Evolutionary conservation across 495 filamentous ascomycete species (phyloP).

Genomic region (Letharia columbiana): DNA sequence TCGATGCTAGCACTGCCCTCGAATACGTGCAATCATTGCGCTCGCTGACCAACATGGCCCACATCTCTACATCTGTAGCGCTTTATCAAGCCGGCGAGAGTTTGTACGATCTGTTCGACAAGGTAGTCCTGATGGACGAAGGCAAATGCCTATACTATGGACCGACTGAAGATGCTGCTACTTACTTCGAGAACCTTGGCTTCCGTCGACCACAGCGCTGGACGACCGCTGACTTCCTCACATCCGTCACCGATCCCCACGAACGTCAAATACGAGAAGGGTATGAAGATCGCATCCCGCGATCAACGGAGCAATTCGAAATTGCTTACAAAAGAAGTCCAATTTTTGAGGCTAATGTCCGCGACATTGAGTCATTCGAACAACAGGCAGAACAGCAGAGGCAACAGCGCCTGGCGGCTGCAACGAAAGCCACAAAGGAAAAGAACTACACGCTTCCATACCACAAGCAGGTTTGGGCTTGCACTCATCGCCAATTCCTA

Average conservation of each 20-base stretch:
- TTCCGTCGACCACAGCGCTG: conserved; percentile 52
- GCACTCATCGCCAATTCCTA: conserved; percentile 57
- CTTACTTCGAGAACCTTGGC: conserved; percentile 57
- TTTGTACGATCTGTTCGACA: conserved; percentile 62
- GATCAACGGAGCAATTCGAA: conserved; percentile 51
- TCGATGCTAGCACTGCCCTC: conserved; percentile 59
- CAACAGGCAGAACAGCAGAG: conserved; percentile 38
- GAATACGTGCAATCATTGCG: conserved; percentile 58
- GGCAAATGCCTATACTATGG: conserved; percentile 60
- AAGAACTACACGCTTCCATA: conserved; percentile 62
- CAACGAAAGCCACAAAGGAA: conserved; percentile 41
- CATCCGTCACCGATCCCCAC: conserved; percentile 54
- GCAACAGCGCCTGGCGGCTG: conserved; percentile 40
- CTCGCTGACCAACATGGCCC: conserved; percentile 52
- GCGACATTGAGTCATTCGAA: conserved; percentile 46
- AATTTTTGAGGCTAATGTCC: conserved; percentile 28
- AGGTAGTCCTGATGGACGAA: conserved; percentile 60
- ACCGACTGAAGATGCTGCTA: conserved; percentile 44
- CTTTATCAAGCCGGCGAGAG: conserved; percentile 67
- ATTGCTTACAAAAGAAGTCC: conserved; percentile 44
- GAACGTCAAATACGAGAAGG: conserved; percentile 51
- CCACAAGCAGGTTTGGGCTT: conserved; percentile 56
- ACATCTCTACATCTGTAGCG: conserved; percentile 53
- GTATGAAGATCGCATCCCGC: conserved; percentile 52
- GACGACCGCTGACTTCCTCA: conserved; percentile 64